These are phyloP conservation scores for Candida awuae DNA, from an alignment of 805 yeast genomes.

Conservation along the genomic window DNA sequence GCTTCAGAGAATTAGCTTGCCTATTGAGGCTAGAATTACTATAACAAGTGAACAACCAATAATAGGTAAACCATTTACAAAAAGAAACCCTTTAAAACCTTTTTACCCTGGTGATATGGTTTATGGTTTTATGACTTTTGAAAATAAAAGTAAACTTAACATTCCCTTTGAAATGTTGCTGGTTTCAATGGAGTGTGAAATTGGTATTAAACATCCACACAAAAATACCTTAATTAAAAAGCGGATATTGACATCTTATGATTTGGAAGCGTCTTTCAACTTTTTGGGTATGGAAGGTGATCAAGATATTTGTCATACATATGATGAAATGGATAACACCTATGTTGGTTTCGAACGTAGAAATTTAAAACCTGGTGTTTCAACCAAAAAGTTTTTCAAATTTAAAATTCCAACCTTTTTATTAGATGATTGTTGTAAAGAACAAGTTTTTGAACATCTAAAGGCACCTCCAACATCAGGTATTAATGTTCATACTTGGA, in stretches of 20 bases:
- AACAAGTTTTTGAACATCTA: slow-evolving; percentile 26
- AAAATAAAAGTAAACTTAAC: slow-evolving; percentile 31
- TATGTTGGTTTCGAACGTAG: slow-evolving; percentile 32
- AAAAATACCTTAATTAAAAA: neutral
- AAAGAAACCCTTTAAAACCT: slow-evolving; percentile 34
- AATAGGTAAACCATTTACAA: slow-evolving; percentile 9
- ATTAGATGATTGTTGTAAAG: slow-evolving; percentile 18
- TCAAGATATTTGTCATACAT: neutral
- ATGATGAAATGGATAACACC: slow-evolving; percentile 18
- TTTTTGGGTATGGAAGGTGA: neutral
- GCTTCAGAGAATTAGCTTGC: slow-evolving; percentile 9
- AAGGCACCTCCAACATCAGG: slow-evolving; percentile 36
- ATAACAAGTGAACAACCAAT: slow-evolving; percentile 37
- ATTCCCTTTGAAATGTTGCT: slow-evolving; percentile 56
- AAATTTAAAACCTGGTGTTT: slow-evolving; percentile 35
- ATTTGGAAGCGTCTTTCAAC: slow-evolving; percentile 8
- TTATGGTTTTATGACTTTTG: slow-evolving; percentile 43
- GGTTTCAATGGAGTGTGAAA: slow-evolving; percentile 45
- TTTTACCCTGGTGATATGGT: slow-evolving; percentile 61
- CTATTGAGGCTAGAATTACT: slow-evolving; percentile 11
- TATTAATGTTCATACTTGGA: slow-evolving; percentile 10
- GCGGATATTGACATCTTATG: slow-evolving; percentile 2
- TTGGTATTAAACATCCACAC: slow-evolving; percentile 12
- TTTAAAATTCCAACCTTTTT: slow-evolving; percentile 47
- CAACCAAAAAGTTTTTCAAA: slow-evolving; percentile 47